Conservation (phyloP, 116 monocot species). For the Papilionanthe hybrid region DNA sequence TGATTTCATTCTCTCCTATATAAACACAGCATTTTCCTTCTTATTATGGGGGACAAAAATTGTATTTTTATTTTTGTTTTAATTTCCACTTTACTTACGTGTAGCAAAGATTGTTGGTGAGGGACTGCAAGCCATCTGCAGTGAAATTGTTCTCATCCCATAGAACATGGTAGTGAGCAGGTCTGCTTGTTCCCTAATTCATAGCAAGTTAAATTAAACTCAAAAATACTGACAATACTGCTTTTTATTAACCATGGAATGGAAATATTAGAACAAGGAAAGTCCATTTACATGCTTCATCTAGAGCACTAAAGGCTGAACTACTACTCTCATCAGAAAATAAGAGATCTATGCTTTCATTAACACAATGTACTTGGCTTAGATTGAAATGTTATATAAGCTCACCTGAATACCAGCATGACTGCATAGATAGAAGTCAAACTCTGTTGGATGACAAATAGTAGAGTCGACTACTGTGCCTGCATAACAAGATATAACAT, state of each 20-base stretch:
- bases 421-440: constrained; percentile 72
- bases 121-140: constrained; percentile 52
- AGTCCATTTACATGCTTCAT: neutral
- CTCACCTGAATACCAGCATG: constrained; percentile 75
- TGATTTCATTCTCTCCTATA: no score
- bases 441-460: constrained; percentile 69
- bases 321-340: neutral
- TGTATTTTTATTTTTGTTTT: no score
- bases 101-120: constrained; percentile 77
- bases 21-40: no score
- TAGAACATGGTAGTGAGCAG: constrained; percentile 76
- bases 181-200: constrained; percentile 59
- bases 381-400: neutral
- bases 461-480: constrained; percentile 70
- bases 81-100: constrained; percentile 27
- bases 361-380: neutral
- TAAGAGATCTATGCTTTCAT: neutral
- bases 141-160: constrained; percentile 88
- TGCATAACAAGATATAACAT: constrained; percentile 15
- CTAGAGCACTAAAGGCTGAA: neutral
- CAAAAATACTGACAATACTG: neutral
- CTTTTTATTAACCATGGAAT: neutral
- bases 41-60: neutral
- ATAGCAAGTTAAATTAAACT: neutral
- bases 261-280: neutral